These are phyloP conservation scores for Endocladia muricata DNA, from an alignment of 31 red algal species.

Conservation along the genomic window DNA sequence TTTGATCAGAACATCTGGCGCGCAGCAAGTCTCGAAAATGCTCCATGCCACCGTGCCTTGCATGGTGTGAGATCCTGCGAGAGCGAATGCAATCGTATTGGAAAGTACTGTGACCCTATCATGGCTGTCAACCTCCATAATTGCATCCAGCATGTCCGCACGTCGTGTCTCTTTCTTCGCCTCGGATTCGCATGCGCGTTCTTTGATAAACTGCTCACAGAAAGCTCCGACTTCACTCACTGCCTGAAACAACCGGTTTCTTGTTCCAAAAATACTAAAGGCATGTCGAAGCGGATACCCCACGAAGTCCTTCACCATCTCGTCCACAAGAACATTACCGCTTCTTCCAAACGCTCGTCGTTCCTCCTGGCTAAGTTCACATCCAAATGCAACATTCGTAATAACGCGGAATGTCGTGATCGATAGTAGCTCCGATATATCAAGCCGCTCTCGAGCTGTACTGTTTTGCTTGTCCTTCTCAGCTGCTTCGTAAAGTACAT, in stretches of 20 bases:
- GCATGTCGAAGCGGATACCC: constrained; percentile 27
- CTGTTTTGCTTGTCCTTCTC: not conserved
- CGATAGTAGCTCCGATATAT: not conserved
- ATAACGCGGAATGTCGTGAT: constrained; percentile 18
- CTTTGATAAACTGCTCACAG: not conserved
- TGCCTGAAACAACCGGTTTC: not conserved
- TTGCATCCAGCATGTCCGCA: constrained; percentile 1
- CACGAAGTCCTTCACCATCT: constrained; percentile 15
- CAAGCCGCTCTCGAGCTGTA: not conserved
- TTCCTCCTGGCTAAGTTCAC: not conserved
- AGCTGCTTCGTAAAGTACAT: not conserved
- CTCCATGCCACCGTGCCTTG: not conserved
- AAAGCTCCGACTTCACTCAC: not conserved
- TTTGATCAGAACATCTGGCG: not conserved
- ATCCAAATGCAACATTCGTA: constrained; percentile 19
- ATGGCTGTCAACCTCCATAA: not conserved
- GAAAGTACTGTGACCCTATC: not conserved
- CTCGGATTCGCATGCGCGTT: not conserved
- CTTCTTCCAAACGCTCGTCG: not conserved
- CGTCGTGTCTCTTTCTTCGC: not conserved
- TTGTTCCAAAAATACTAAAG: not conserved
- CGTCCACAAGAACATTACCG: not conserved
- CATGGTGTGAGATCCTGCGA: not conserved
- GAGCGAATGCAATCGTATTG: not conserved
- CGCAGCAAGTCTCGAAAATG: constrained; percentile 1